A percentile compares a stretch with the other conserved stretches of the same genome.
These are phyloP conservation scores for Cystofilobasidium bisporidii DNA, from an alignment of 768 basidiomycete genomes.

Conservation along the genomic window DNA sequence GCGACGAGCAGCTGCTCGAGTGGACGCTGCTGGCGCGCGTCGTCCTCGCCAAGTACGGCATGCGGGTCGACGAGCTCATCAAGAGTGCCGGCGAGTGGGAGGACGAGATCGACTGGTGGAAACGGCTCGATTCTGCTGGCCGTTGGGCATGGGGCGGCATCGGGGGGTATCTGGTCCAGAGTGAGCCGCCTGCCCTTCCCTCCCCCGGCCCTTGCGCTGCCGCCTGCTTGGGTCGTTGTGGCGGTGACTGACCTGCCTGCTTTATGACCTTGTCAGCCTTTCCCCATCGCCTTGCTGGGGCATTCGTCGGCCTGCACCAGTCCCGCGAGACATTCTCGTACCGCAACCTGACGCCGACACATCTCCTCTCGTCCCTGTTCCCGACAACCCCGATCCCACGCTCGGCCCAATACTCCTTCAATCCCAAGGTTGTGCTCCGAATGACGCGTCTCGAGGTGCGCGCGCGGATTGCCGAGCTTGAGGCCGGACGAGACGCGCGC, in stretches of 20 bases:
- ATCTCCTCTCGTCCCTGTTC: slow-evolving; percentile 26
- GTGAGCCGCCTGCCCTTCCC: slow-evolving; percentile 4
- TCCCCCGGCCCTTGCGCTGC: neutral
- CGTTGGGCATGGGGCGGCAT: slow-evolving; percentile 22
- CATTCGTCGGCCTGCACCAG: neutral
- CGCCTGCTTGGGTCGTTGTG: too few relatives aligned
- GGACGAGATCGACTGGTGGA: slow-evolving; percentile 28
- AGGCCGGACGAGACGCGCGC: slow-evolving; percentile 56
- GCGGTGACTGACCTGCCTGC: too few relatives aligned
- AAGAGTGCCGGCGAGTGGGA: slow-evolving; percentile 19
- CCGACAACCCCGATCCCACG: slow-evolving; percentile 22
- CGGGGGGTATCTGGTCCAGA: slow-evolving; percentile 20
- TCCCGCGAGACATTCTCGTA: neutral
- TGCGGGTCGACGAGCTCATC: slow-evolving; percentile 21
- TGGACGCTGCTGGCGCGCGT: slow-evolving; percentile 22
- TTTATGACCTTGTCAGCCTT: slow-evolving; percentile 15
- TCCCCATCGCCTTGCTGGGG: slow-evolving; percentile 19
- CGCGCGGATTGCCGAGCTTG: slow-evolving; percentile 44
- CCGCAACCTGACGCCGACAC: slow-evolving; percentile 15
- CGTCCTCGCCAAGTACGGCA: slow-evolving; percentile 14
- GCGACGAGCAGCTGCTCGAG: slow-evolving; percentile 21
- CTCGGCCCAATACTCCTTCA: slow-evolving; percentile 9
- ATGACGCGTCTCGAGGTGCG: slow-evolving; percentile 22
- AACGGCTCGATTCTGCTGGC: slow-evolving; percentile 5
- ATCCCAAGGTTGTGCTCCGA: slow-evolving; percentile 11